Conservation (phyloP, 2,329 filamentous ascomycete species). For the Fusarium redolens region DNA sequence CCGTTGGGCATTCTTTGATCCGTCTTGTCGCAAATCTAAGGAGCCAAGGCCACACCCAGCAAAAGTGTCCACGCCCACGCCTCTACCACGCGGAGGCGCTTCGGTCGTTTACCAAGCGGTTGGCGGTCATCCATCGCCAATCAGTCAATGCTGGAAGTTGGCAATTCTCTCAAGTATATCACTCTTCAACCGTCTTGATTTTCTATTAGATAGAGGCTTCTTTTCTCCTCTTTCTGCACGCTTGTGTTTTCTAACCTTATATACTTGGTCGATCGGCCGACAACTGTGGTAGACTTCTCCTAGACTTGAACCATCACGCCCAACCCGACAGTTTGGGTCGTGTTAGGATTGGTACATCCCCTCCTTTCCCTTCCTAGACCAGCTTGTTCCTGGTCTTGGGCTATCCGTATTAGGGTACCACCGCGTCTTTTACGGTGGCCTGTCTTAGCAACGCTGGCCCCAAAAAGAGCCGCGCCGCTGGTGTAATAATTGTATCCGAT, state of each 20-base stretch:
- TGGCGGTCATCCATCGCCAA: slow-evolving; percentile 24
- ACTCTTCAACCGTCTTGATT: slow-evolving; percentile 19
- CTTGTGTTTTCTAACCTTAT: slow-evolving; percentile 16
- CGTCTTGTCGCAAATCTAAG: slow-evolving; percentile 43
- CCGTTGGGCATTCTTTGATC: slow-evolving; percentile 40
- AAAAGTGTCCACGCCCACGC: slow-evolving; percentile 20
- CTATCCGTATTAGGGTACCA: slow-evolving; percentile 43
- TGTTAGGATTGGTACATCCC: slow-evolving; percentile 47
- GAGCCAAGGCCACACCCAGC: slow-evolving; percentile 36
- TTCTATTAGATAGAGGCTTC: slow-evolving; percentile 13
- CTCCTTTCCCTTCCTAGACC: slow-evolving; percentile 39
- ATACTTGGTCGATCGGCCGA: slow-evolving; percentile 30
- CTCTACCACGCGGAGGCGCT: slow-evolving; percentile 28
- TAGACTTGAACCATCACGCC: slow-evolving; percentile 32
- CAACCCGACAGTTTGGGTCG: slow-evolving; percentile 46
- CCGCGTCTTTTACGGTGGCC: slow-evolving; percentile 43
- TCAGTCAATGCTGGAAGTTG: slow-evolving; percentile 13
- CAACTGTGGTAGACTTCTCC: slow-evolving; percentile 32
- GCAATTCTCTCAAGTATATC: slow-evolving; percentile 27
- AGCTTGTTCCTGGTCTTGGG: slow-evolving; percentile 44
- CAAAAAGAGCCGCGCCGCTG: slow-evolving; percentile 41
- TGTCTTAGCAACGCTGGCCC: slow-evolving; percentile 42
- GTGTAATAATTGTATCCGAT: slow-evolving; percentile 44
- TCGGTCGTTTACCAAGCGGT: slow-evolving; percentile 31
- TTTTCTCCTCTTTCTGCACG: slow-evolving; percentile 21